Evolutionary conservation across 106 monocot genomes (phyloP), one percentile per base, ranked within the genome.

Genomic region (Ottelia alismoides): DNA sequence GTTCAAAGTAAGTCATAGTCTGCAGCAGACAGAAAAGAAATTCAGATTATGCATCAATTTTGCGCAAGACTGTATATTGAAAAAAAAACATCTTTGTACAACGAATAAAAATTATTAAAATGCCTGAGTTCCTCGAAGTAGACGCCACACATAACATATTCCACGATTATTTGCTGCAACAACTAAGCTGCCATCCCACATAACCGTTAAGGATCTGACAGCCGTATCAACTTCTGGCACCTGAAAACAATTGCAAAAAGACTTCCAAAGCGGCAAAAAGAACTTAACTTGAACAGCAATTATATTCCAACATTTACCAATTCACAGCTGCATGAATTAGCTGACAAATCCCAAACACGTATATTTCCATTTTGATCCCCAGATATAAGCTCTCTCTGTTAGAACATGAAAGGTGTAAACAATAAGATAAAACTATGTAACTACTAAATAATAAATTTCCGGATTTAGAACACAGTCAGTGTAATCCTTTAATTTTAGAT

Each of bases 351-450:
- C 90, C 98, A 99, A 27, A 99, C 98, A 24, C 98, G 90, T 56
- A 90, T 90, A 68, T 90, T 99, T 67, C 98, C 98, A 78, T 90
- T 99, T 65, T 99, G 98, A 72, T 99, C 98, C 1, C 90, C 98
- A 69, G 98, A 99, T 64, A 99, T 99, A 24, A 99, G 61, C 65
- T 99, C 98, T 60, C 66, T 99, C 98, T 90, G 77, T 27, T 61
- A 65, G 22, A 28, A 46, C 22, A 23, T 1, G n/a, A n/a, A n/a
- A n/a, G n/a, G n/a, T n/a, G n/a, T n/a, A n/a, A n/a, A n/a, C n/a
- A n/a, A n/a, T n/a, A n/a, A n/a, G 24, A 69, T 20, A 17, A 22
- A 6, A 35, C 50, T 60, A 22, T 50, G 40, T 16, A 43, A 43
- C 40, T 43, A 16, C 40, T 7, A 7, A 43, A 43, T 16, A 43